Evolutionary conservation across 169 alveolate genomes (phyloP).

Genomic region (Plasmodium ovale): DNA sequence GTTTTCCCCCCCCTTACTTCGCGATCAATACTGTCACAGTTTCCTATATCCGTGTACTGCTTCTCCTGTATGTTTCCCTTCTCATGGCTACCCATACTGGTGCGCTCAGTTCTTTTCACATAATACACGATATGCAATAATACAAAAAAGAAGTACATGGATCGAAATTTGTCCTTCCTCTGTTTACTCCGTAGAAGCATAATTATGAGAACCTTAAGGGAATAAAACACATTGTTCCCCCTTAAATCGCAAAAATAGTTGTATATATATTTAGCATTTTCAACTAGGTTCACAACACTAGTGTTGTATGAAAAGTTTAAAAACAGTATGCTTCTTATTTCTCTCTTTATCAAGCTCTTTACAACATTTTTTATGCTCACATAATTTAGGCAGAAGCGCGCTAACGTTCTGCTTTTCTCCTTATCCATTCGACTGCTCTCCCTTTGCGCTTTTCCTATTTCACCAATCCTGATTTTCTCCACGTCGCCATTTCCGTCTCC

Average conservation of each 20-base stretch:
- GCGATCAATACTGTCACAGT: neutral
- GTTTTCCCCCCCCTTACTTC: neutral
- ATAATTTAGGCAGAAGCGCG: slow-evolving; percentile 12
- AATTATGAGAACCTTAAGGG: slow-evolving; percentile 2
- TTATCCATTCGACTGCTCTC: neutral
- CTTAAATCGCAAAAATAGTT: neutral
- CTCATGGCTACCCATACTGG: too few species aligned
- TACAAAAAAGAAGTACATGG: slow-evolving; percentile 41
- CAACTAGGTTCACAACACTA: neutral
- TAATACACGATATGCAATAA: slow-evolving; percentile 13
- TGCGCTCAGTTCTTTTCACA: too few species aligned
- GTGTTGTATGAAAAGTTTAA: neutral
- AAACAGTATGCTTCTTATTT: slow-evolving; percentile 44
- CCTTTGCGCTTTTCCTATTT: neutral
- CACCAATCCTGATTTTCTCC: neutral
- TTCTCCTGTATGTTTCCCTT: neutral
- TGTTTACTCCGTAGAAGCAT: neutral
- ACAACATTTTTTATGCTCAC: slow-evolving; percentile 6
- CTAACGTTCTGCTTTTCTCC: neutral
- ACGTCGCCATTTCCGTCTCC: neutral
- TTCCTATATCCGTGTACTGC: too few species aligned
- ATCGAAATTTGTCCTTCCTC: neutral
- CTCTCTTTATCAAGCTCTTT: slow-evolving; percentile 10
- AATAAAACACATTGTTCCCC: slow-evolving; percentile 9
- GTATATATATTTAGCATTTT: slow-evolving; percentile 32